These are phyloP conservation scores for Annona squamosa DNA, from an alignment of 164 flowering plant genomes.

Conservation along the genomic window DNA sequence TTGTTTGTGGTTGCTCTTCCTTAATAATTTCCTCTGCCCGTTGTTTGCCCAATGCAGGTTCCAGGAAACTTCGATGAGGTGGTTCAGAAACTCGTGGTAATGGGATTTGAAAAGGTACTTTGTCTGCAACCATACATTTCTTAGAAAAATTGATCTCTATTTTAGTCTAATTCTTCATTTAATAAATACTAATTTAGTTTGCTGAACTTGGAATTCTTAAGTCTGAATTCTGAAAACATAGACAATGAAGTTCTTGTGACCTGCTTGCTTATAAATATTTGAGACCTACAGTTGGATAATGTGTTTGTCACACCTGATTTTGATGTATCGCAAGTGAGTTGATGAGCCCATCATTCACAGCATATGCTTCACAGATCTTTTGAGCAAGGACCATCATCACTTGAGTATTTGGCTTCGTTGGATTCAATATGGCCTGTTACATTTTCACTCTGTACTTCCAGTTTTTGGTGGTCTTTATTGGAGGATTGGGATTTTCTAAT, in stretches of 20 bases:
- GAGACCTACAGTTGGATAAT: not conserved
- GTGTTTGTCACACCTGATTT: not conserved
- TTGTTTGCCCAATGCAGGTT: conserved; percentile 29
- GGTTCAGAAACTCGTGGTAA: conserved; percentile 66
- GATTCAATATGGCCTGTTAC: not conserved
- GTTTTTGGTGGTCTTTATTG: not conserved
- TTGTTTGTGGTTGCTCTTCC: not conserved
- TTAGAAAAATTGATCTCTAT: not conserved
- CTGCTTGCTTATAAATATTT: not conserved
- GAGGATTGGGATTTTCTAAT: not conserved
- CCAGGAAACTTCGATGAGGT: conserved; percentile 48
- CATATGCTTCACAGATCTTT: not conserved
- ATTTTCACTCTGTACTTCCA: not conserved
- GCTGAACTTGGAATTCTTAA: not conserved
- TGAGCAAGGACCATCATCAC: not conserved
- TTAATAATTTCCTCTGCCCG: conserved; percentile 1
- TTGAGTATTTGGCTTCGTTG: not conserved
- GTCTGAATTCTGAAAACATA: not conserved
- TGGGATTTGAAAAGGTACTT: conserved; percentile 93
- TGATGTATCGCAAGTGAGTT: not conserved
- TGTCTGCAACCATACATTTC: not conserved
- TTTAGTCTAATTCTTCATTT: not conserved
- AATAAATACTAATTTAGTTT: not conserved
- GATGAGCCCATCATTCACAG: not conserved
- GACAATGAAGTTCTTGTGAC: not conserved